phyloP scores from a whole-genome alignment of 352 stramenopile species.

The Thalassiosira livingstoniorum region DNA sequence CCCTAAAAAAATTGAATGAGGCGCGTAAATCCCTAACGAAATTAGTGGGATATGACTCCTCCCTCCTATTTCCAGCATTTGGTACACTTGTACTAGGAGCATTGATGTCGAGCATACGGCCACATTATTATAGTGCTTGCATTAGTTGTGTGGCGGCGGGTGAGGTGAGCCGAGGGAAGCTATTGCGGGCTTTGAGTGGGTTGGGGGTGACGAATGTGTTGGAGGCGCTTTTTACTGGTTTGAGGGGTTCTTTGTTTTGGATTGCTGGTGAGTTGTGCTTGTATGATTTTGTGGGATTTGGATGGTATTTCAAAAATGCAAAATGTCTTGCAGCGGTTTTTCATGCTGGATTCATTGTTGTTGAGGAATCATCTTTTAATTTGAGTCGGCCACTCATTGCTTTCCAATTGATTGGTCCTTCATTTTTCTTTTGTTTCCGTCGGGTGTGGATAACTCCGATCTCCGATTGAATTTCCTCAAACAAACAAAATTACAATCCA shows the following conservation, averaged over 20 bases:
- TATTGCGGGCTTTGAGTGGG: conserved; percentile 68
- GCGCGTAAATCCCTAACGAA: conserved; percentile 73
- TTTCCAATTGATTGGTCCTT: too few relatives aligned
- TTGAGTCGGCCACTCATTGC: too few relatives aligned
- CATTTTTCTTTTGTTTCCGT: too few relatives aligned
- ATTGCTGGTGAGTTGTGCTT: conserved; percentile 72
- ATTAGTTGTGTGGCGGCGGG: conserved; percentile 74
- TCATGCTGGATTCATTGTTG: too few relatives aligned
- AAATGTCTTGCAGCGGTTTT: too few relatives aligned
- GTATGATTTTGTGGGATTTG: too few relatives aligned
- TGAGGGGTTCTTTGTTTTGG: conserved; percentile 81
- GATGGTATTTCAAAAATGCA: too few relatives aligned
- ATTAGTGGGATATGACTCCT: conserved; percentile 78
- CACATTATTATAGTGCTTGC: conserved; percentile 76
- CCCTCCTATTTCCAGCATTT: conserved; percentile 76
- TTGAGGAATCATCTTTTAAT: too few relatives aligned
- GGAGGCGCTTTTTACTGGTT: conserved; percentile 77
- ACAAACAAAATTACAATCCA: too few relatives aligned
- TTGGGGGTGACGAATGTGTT: conserved; percentile 69
- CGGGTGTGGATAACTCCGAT: too few relatives aligned
- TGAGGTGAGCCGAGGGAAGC: conserved; percentile 49
- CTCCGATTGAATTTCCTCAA: too few relatives aligned
- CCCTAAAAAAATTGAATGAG: conserved; percentile 63
- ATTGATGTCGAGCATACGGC: conserved; percentile 76
- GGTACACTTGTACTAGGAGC: conserved; percentile 74